phyloP scores from a whole-genome alignment of 345 rosid genomes.

The Brassica juncea region DNA sequence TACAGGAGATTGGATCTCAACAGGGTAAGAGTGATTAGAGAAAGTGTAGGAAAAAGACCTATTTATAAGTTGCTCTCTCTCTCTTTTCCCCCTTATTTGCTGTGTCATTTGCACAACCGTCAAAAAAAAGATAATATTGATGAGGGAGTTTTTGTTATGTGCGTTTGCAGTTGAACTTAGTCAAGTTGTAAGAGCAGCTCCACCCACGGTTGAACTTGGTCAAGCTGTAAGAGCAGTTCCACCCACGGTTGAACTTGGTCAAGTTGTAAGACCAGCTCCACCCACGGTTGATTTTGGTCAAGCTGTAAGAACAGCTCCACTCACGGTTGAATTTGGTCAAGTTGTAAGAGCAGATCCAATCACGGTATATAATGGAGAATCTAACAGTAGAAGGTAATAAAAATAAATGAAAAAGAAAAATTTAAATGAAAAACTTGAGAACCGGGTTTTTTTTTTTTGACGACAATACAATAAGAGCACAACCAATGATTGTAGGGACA shows the following conservation, averaged over 20 bases:
- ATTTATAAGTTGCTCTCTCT: neutral
- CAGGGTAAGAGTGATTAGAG: conserved; percentile 59
- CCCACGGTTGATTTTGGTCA: neutral
- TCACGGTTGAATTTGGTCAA: neutral
- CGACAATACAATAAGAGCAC: neutral
- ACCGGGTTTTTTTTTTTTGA: neutral
- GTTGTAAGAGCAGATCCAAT: neutral
- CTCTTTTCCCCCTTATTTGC: neutral
- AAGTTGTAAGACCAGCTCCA: conserved; percentile 15
- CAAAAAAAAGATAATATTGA: neutral
- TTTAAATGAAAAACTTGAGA: no score
- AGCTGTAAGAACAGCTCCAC: neutral
- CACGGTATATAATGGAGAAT: no score
- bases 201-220: neutral
- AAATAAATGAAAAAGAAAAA: neutral
- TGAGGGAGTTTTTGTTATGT: conserved; percentile 14
- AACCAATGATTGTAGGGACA: neutral
- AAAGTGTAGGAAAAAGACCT: neutral
- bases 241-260: conserved; percentile 19
- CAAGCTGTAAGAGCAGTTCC: conserved; percentile 20
- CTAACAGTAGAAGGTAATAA: neutral
- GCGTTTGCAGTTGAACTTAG: conserved; percentile 33
- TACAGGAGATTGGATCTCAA: conserved; percentile 76
- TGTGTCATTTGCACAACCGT: conserved; percentile 12
- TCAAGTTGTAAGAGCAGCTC: conserved; percentile 19